Evolutionary conservation across 768 basidiomycete genomes (phyloP).

Genomic region (Amanita subjunquillea): DNA sequence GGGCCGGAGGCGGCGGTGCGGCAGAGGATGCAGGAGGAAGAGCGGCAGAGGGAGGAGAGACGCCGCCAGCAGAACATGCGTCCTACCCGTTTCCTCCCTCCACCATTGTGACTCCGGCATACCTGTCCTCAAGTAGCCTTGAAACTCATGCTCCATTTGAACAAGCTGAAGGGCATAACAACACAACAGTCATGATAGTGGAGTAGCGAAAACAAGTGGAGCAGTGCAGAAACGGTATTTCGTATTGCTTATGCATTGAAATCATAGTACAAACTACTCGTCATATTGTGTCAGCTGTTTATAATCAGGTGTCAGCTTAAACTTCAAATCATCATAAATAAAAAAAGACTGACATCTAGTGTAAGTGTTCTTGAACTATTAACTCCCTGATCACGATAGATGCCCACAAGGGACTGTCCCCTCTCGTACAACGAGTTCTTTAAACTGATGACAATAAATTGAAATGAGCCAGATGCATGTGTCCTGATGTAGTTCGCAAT

Average conservation of each 20-base stretch:
- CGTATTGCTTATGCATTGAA: background rate
- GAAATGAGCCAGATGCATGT: slow-evolving; percentile 79
- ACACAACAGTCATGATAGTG: background rate
- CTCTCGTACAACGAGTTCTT: slow-evolving; percentile 90
- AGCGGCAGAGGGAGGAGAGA: too few relatives aligned
- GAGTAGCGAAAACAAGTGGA: background rate
- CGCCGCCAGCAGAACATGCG: too few relatives aligned
- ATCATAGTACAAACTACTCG: background rate
- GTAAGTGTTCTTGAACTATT: slow-evolving; percentile 90
- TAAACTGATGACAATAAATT: slow-evolving; percentile 95
- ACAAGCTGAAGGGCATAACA: too few relatives aligned
- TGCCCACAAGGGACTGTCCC: slow-evolving; percentile 84
- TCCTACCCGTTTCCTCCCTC: too few relatives aligned
- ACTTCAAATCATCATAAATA: background rate
- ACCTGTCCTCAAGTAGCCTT: too few relatives aligned
- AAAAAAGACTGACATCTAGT: slow-evolving; percentile 56
- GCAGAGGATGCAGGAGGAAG: too few relatives aligned
- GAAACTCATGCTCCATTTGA: background rate
- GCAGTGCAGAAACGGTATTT: background rate
- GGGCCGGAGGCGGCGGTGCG: too few relatives aligned
- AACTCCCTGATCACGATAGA: slow-evolving; percentile 88
- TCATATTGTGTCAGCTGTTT: slow-evolving; percentile 1
- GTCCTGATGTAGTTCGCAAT: slow-evolving; percentile 87
- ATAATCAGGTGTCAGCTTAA: background rate
- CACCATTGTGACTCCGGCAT: too few relatives aligned